Evolutionary conservation across 2,329 filamentous ascomycete species (phyloP).

Genomic region (Capronia coronata): DNA sequence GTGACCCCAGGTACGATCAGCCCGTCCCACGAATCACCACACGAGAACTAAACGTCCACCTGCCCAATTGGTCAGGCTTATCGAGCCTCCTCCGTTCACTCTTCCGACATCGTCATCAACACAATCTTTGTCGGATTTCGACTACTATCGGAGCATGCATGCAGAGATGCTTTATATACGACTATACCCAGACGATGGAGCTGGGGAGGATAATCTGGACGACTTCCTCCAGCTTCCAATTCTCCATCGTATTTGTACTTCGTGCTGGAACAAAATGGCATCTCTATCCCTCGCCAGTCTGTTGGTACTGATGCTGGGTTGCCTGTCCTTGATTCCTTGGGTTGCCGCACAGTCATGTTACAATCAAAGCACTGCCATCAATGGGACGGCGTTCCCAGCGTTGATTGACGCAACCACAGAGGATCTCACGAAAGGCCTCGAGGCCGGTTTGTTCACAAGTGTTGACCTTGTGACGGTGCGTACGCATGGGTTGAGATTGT

Average conservation of each 20-base stretch:
- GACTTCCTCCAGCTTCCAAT: background rate
- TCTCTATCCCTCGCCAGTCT: background rate
- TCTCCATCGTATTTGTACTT: too few species aligned
- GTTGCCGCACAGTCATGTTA: constrained; percentile 9
- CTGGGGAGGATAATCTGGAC: background rate
- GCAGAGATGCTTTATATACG: background rate
- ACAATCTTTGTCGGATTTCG: background rate
- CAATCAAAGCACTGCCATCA: constrained; percentile 19
- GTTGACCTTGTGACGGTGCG: constrained; percentile 48
- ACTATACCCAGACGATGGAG: background rate
- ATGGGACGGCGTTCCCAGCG: constrained; percentile 30
- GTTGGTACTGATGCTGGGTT: constrained; percentile 1
- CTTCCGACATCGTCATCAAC: background rate
- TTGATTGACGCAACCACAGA: constrained; percentile 49
- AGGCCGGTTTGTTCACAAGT: constrained; percentile 48
- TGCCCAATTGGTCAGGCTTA: background rate
- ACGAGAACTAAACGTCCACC: background rate
- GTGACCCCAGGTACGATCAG: background rate
- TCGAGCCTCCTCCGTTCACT: background rate
- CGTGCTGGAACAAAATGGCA: background rate
- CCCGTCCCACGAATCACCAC: background rate
- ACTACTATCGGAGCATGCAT: background rate
- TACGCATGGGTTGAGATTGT: constrained; percentile 1
- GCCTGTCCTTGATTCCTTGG: constrained; percentile 4
- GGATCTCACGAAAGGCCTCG: constrained; percentile 46